Conservation (phyloP, 768 basidiomycete species). For the Naganishia randhawae region DNA sequence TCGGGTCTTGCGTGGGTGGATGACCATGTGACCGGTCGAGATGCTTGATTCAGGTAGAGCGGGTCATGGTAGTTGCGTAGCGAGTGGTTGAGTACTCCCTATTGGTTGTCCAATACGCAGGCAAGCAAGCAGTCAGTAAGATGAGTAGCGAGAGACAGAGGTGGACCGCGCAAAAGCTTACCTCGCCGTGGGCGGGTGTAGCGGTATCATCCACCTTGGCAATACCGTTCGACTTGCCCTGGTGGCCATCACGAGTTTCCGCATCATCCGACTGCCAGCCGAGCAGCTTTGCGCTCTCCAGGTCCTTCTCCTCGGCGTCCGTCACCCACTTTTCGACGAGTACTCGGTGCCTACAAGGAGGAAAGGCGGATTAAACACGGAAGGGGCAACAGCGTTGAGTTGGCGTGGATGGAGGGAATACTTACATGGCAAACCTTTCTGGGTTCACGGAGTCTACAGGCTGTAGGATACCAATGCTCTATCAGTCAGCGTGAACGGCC, state of each 20-base stretch:
- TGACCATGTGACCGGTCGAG: no score
- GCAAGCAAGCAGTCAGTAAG: no score
- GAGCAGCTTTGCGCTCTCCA: neutral
- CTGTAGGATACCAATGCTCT: neutral
- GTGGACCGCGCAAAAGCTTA: neutral
- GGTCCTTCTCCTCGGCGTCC: neutral
- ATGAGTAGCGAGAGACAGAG: no score
- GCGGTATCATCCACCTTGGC: neutral
- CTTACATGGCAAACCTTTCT: neutral
- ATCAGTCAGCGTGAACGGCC: neutral
- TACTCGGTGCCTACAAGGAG: neutral
- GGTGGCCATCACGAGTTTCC: neutral
- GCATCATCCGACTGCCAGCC: slow-evolving; percentile 2
- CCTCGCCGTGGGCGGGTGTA: neutral
- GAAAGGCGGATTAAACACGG: neutral
- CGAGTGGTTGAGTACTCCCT: no score
- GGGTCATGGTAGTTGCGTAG: no score
- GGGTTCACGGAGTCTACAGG: slow-evolving; percentile 2
- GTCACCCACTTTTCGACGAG: slow-evolving; percentile 15
- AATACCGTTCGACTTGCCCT: neutral
- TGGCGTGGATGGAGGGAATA: no score
- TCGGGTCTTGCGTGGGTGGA: no score
- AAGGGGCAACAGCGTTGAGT: neutral
- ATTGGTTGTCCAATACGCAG: no score
- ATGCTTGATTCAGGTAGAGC: no score